Percentiles rank a stretch among this genome's conserved stretches.
These are phyloP conservation scores for Echinochloa phyllopogon DNA, from an alignment of 176 grass and related monocot species.

Conservation along the genomic window DNA sequence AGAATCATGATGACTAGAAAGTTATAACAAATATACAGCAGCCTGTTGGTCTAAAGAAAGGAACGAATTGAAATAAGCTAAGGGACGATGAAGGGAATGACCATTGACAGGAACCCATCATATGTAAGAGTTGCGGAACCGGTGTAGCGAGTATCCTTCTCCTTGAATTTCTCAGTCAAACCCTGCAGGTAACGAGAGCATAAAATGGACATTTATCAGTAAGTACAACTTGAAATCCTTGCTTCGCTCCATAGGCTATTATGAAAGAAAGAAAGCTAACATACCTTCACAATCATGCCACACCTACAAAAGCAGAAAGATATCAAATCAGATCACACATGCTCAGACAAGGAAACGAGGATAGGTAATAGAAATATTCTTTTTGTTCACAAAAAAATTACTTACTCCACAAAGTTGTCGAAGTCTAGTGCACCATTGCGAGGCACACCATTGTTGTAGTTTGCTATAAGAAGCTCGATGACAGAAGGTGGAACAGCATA, in stretches of 20 bases:
- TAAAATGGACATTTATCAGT: background rate
- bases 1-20: slow-evolving; percentile 8
- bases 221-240: background rate
- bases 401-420: slow-evolving; percentile 93
- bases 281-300: slow-evolving; percentile 86
- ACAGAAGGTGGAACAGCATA: slow-evolving; percentile 76
- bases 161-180: slow-evolving; percentile 94
- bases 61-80: background rate
- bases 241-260: background rate
- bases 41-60: background rate
- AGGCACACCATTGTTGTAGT: slow-evolving; percentile 56
- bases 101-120: slow-evolving; percentile 71
- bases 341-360: background rate
- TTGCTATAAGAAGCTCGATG: slow-evolving; percentile 69
- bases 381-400: background rate
- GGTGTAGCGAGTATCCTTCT: slow-evolving; percentile 71
- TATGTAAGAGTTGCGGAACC: slow-evolving; percentile 78
- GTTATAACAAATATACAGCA: slow-evolving; percentile 22
- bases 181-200: slow-evolving; percentile 36
- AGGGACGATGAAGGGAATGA: slow-evolving; percentile 86
- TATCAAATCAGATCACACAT: background rate
- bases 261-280: background rate
- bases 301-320: slow-evolving; percentile 55
- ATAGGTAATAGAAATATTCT: background rate
- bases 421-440: slow-evolving; percentile 60